phyloP scores from a whole-genome alignment of 208 protist species.

The Leishmania guyanensis region DNA sequence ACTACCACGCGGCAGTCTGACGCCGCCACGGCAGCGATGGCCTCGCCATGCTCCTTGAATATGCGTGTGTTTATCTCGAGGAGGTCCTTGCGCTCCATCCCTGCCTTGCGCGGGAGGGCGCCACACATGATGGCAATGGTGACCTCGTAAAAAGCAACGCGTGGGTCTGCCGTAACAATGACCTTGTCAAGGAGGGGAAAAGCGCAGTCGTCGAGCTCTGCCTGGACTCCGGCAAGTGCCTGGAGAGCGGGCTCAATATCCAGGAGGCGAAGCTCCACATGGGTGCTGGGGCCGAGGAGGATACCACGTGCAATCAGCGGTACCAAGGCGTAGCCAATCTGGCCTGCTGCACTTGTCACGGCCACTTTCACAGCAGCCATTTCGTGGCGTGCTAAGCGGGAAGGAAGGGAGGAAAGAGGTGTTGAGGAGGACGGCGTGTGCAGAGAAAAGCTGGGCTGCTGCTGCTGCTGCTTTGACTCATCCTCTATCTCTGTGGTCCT shows the following conservation, averaged over 20 bases:
- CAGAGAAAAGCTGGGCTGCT: not conserved
- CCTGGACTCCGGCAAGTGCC: slow-evolving; percentile 82
- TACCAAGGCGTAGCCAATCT: slow-evolving; percentile 95
- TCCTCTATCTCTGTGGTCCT: not conserved
- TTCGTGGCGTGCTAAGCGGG: not conserved
- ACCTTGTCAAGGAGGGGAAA: slow-evolving; percentile 90
- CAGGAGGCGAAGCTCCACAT: slow-evolving; percentile 92
- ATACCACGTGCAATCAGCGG: slow-evolving; percentile 93
- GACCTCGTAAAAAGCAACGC: slow-evolving; percentile 83
- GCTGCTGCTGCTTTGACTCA: not conserved
- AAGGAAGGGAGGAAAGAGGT: not conserved
- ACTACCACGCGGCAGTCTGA: slow-evolving; percentile 87
- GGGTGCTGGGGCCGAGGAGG: slow-evolving; percentile 89
- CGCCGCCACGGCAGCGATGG: slow-evolving; percentile 86
- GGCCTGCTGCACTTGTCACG: slow-evolving; percentile 97
- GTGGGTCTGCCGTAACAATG: slow-evolving; percentile 65
- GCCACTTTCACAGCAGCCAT: slow-evolving; percentile 59
- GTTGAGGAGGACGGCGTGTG: not conserved
- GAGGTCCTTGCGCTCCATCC: slow-evolving; percentile 97
- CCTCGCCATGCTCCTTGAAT: slow-evolving; percentile 93
- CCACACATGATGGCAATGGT: slow-evolving; percentile 90
- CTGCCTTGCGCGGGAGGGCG: slow-evolving; percentile 85
- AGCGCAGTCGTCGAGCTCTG: slow-evolving; percentile 94
- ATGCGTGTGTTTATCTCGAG: slow-evolving; percentile 95
- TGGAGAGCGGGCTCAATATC: slow-evolving; percentile 84